Percentiles rank a stretch among this genome's conserved stretches.
Evolutionary conservation across 2,329 filamentous ascomycete genomes (phyloP).

Genomic region (Xylogone sp.): DNA sequence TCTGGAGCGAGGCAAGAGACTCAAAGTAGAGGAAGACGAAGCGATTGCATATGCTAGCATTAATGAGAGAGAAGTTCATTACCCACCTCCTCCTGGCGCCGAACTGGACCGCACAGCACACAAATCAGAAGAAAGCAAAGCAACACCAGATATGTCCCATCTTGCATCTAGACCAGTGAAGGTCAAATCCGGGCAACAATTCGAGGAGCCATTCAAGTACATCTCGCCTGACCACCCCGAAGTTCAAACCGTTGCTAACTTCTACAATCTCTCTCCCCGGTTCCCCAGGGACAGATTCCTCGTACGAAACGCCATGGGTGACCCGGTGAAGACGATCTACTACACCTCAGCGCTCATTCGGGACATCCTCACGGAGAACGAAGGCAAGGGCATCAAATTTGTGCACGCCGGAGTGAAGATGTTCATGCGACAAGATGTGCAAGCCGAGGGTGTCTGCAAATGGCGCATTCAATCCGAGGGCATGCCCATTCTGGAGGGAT

Average conservation of each 20-base stretch:
- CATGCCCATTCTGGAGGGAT: constrained; percentile 84
- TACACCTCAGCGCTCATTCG: constrained; percentile 85
- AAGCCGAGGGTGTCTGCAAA: constrained; percentile 78
- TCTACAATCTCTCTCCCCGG: constrained; percentile 78
- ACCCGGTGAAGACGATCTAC: constrained; percentile 92
- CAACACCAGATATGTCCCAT: constrained; percentile 11
- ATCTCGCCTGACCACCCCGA: constrained; percentile 71
- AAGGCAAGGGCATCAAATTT: constrained; percentile 88
- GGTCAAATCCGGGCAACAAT: constrained; percentile 40
- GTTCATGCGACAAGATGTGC: constrained; percentile 97
- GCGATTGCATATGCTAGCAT: constrained; percentile 16
- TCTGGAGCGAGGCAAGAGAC: constrained; percentile 37
- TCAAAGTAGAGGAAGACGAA: constrained; percentile 37
- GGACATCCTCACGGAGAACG: constrained; percentile 81
- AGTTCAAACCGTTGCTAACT: constrained; percentile 71
- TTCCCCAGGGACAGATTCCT: constrained; percentile 93
- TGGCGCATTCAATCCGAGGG: constrained; percentile 97
- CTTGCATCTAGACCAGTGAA: constrained; percentile 10
- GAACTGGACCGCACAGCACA: constrained; percentile 23
- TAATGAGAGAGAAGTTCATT: constrained; percentile 28
- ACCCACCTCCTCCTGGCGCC: constrained; percentile 27
- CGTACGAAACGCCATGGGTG: constrained; percentile 87
- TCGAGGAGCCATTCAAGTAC: constrained; percentile 95
- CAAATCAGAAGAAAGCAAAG: constrained; percentile 17
- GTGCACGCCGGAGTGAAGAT: constrained; percentile 97